Base-by-base conservation (phyloP, 164 flowering plant species). In the grape (Vitis vinifera) region DNA sequence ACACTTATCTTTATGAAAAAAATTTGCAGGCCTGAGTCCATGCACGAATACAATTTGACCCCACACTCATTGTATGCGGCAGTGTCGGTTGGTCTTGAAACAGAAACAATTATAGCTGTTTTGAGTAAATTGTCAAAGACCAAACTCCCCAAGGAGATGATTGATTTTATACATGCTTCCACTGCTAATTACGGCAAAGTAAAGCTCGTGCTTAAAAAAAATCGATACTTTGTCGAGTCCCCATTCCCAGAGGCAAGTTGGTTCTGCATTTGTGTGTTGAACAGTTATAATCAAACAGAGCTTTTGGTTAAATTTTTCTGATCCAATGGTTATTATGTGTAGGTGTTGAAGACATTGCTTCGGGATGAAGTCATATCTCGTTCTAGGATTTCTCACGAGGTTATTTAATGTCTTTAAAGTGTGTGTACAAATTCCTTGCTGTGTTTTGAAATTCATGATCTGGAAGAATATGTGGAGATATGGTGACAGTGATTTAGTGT, bases 171-270 rank as follows among this genome's bases (percentile, higher is more conserved):
- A 3, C 73, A 89, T 76, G 91, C 76, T 66, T 90, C 97, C 17
- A 96, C 99, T 62, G 84, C 98, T 31, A 96, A 96, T 80, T 96
- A 96, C 75, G 99, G 99, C 19, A 96, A 96, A 86, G 98, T 96
- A 74, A 92, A 96, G 85, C 97, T 96, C 49, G 99, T 96, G 47
- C 91, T 96, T 44, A 96, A 96, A 87, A 96, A 92, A 85, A 93
- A 93, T 77, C 83, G 89, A 5, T 96, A 96, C 76, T 85, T 93
- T 55, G 82, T 96, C 53, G 98, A 96, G 69, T 96, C 98, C 23
- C 94, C 97, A 62, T 96, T 89, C 73, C 97, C 97, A 16, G 97
- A 96, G 92, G 99, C 70, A 83, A 78, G 87, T 73, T 63, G 23
- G 6, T 53, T 62, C 5, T 56, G 5, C 8, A 37, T 56, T 27